Base-by-base conservation (phyloP, 2,329 filamentous ascomycete species). In the Colletotrichum sansevieriae region DNA sequence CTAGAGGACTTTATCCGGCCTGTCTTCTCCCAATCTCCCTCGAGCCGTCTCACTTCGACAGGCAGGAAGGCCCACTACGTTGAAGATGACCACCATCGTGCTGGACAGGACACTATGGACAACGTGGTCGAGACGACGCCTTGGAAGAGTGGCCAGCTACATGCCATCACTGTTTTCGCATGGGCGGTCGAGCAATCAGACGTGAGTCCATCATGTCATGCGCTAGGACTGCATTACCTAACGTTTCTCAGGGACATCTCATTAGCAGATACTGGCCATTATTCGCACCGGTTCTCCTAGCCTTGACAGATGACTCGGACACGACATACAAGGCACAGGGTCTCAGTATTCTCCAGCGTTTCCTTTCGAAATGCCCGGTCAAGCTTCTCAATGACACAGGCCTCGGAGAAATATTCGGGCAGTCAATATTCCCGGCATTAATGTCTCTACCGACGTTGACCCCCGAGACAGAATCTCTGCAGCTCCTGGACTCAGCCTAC, bases 361-460 rank as follows among this genome's bases (percentile, higher is more conserved):
- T 95, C 65, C 82, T 94, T 44, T 70, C 76, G 11, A 84, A 81
- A 58, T 87, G 88, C 49, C 85, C 88, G 0, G 71, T 80, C 1
- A 75, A 78, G 4, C 82, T 91, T 2, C 83, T 95, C 51, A 78
- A 77, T 12, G 83, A 83, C 52, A 92, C 89, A 0, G 92, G 92
- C 1, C 86, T 95, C 8, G 86, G 85, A 22, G 80, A 84, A 13
- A 86, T 95, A 29, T 91, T 95, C 70, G 86, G 91, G 74, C 87
- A 93, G 20, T 87, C 90, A 3, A 79, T 93, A 2, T 85, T 90
- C 71, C 92, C 93, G 0, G 89, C 90, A 41, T 85, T 97, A n/a
- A 84, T 91, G 8, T 92, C 90, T 73, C 84, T 97, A 6, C 95
- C 95, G 0, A 88, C 85, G 12, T 82, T 97, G 47, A 97, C 93